Percentiles rank a stretch among this genome's conserved stretches.
Evolutionary conservation across 495 filamentous ascomycete species (phyloP).

Genomic region (Hypoxylon fragiforme): DNA sequence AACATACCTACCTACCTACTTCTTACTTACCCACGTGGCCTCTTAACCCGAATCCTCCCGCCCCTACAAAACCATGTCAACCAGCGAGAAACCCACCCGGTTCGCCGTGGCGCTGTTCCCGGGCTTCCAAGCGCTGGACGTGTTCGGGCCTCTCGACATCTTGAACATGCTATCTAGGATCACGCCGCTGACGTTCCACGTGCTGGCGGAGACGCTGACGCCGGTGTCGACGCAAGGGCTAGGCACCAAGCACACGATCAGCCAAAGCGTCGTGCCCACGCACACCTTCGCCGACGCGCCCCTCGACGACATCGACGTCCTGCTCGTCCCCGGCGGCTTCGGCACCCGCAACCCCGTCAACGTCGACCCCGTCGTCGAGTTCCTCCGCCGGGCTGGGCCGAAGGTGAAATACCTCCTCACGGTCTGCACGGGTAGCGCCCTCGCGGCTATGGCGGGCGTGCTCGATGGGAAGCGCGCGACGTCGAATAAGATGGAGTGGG

Average conservation of each 20-base stretch:
- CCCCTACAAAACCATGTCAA: background rate
- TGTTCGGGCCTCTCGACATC: constrained; percentile 63
- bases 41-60: background rate
- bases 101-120: constrained; percentile 49
- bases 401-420: constrained; percentile 59
- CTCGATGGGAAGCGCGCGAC: constrained; percentile 64
- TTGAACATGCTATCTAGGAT: constrained; percentile 57
- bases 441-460: constrained; percentile 58
- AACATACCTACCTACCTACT: background rate
- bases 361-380: constrained; percentile 46
- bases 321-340: constrained; percentile 67
- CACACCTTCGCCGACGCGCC: constrained; percentile 56
- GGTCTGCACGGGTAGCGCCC: constrained; percentile 61
- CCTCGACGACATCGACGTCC: constrained; percentile 59
- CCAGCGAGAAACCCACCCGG: constrained; percentile 26
- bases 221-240: constrained; percentile 44
- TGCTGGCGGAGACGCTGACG: constrained; percentile 58
- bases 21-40: background rate
- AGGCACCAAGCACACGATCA: constrained; percentile 37
- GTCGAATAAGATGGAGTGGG: constrained; percentile 53
- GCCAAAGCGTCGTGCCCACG: constrained; percentile 59
- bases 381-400: constrained; percentile 48
- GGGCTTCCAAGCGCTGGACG: constrained; percentile 56
- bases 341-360: constrained; percentile 51
- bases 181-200: constrained; percentile 43